phyloP scores from a whole-genome alignment of 345 rosid genomes.

The rapeseed (Brassica napus) region Da-Ae NC_063443.1:13466501-13467000 shows the following conservation, averaged over 20 bases:
- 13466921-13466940: constrained; percentile 60
- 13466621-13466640: constrained; percentile 77
- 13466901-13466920: constrained; percentile 81
- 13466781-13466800: constrained; percentile 62
- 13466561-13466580: constrained; percentile 97
- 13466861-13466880: background rate
- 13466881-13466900: constrained; percentile 29
- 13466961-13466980: constrained; percentile 61
- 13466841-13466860: background rate
- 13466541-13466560: constrained; percentile 90
- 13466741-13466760: constrained; percentile 55
- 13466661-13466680: constrained; percentile 7
- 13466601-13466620: constrained; percentile 66
- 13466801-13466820: constrained; percentile 30
- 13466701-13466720: constrained; percentile 63
- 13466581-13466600: constrained; percentile 92
- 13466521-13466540: background rate
- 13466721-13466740: constrained; percentile 89
- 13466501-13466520: constrained; percentile 6
- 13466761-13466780: constrained; percentile 51
- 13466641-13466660: constrained; percentile 64
- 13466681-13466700: background rate
- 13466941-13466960: constrained; percentile 48
- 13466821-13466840: background rate
- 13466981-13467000: constrained; percentile 72